Percentiles rank a stretch among this genome's conserved stretches.
These are phyloP conservation scores for Plasmodium gallinaceum DNA, from an alignment of 169 alveolate species.

Conservation along the genomic window DNA sequence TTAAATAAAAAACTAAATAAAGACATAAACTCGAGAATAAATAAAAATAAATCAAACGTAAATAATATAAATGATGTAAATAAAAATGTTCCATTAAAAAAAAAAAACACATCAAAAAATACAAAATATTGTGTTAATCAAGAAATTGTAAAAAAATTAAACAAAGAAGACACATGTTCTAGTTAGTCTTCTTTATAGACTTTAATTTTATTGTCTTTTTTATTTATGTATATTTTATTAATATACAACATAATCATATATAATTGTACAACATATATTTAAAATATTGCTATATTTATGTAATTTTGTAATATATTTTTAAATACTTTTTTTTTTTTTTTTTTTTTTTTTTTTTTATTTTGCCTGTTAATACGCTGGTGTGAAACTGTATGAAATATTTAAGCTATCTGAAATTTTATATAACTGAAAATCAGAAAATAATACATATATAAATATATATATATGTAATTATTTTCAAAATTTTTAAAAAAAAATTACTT, in stretches of 20 bases:
- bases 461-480: not conserved
- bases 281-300: not conserved
- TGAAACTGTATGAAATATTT: conserved; percentile 56
- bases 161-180: not conserved
- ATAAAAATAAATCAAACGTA: not conserved
- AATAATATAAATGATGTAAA: conserved; percentile 1
- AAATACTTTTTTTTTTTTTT: not conserved
- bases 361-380: conserved; percentile 59
- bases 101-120: not conserved
- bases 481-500: conserved; percentile 22
- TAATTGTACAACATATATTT: too few relatives aligned
- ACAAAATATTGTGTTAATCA: not conserved
- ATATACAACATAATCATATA: not conserved
- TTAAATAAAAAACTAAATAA: conserved; percentile 14
- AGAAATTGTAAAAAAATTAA: not conserved
- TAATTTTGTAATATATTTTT: too few relatives aligned
- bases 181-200: not conserved
- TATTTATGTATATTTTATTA: not conserved
- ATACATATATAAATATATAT: not conserved
- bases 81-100: not conserved
- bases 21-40: not conserved
- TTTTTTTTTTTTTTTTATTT: conserved; percentile 15
- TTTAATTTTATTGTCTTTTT: not conserved
- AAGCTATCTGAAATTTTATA: conserved; percentile 43
- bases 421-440: conserved; percentile 9